Evolutionary conservation across 1,139 yeast species (phyloP), one percentile per base, ranked within the genome.

Genomic region (Lodderomyces parapsilosis): DNA sequence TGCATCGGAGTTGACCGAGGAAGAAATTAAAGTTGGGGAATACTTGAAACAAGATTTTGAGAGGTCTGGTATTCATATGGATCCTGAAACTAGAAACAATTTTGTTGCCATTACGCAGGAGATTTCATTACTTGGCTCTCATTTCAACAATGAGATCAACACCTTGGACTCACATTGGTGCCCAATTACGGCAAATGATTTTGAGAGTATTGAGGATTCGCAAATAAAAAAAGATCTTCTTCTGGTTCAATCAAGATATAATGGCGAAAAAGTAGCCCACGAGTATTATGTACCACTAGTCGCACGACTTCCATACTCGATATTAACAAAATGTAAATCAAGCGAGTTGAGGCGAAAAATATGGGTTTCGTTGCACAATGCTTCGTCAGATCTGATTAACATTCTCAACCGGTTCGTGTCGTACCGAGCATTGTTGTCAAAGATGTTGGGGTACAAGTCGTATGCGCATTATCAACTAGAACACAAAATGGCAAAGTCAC

Each of bases 401-500:
- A 65, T 80, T 4, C 66, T 93, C 42, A 80, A 80, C 40, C 68
- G 71, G 31, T 69, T 93, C 51, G 60, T 93, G 27, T 74, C 76
- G 45, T 76, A 81, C 48, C 71, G 99, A 46, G 87, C 87, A 4
- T 67, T 80, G 4, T 66, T 94, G 36, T 91, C 99, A 0, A 71
- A 73, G 39, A 73, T 88, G 67, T 72, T 93, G 69, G 95, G 95
- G 0, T 80, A 80, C 57, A 56, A 67, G 17, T 83, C 88, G 36
- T 93, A 73, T 64, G 81, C 94, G 0, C 84, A 85, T 42, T 91
- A 93, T 58, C 95, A 88, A 57, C 68, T 93, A 34, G 83, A 81
- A 47, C 96, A 89, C 50, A 93, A 94, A 59, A 88, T 93, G 96
- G 96, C 96, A 11, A 83, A 83, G 49, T 74, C 66, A 8, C 96